phyloP scores from a whole-genome alignment of 371 early-diverging fungal genomes.

The Mortierella sp. region DNA sequence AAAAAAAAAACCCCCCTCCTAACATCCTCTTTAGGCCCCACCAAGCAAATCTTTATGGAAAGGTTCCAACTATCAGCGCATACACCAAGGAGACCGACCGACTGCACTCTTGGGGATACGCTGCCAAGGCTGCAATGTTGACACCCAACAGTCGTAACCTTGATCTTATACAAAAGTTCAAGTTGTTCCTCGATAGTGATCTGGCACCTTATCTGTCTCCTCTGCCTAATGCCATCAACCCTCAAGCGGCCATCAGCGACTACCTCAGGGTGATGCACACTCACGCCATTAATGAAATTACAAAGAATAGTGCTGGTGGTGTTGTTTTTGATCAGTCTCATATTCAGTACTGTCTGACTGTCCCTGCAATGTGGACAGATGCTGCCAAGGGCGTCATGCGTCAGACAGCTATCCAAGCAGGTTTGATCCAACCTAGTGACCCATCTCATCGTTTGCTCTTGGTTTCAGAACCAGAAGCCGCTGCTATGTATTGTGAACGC shows the following conservation, averaged over 20 bases:
- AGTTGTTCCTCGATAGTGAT: constrained; percentile 69
- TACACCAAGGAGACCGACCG: constrained; percentile 40
- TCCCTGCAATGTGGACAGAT: constrained; percentile 75
- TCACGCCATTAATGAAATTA: constrained; percentile 62
- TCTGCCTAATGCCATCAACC: constrained; percentile 62
- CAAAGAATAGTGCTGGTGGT: constrained; percentile 54
- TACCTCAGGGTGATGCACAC: constrained; percentile 66
- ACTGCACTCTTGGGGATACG: constrained; percentile 74
- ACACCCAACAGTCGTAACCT: constrained; percentile 65
- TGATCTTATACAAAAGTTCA: constrained; percentile 69
- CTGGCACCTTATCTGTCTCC: constrained; percentile 65
- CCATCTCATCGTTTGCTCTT: constrained; percentile 65
- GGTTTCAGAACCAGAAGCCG: constrained; percentile 73
- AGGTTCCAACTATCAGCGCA: constrained; percentile 59
- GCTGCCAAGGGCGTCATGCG: constrained; percentile 70
- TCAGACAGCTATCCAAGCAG: constrained; percentile 66
- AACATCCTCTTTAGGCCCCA: constrained; percentile 62
- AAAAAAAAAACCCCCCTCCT: background rate
- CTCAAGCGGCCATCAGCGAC: constrained; percentile 67
- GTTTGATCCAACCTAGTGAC: constrained; percentile 60
- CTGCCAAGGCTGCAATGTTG: constrained; percentile 66
- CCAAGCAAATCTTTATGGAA: constrained; percentile 70
- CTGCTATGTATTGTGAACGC: constrained; percentile 70
- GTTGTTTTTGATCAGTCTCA: constrained; percentile 26
- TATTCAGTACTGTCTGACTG: constrained; percentile 67